Evolutionary conservation across 768 basidiomycete species (phyloP), one percentile per base, ranked within the genome.

Genomic region (Suillus sp.): DNA sequence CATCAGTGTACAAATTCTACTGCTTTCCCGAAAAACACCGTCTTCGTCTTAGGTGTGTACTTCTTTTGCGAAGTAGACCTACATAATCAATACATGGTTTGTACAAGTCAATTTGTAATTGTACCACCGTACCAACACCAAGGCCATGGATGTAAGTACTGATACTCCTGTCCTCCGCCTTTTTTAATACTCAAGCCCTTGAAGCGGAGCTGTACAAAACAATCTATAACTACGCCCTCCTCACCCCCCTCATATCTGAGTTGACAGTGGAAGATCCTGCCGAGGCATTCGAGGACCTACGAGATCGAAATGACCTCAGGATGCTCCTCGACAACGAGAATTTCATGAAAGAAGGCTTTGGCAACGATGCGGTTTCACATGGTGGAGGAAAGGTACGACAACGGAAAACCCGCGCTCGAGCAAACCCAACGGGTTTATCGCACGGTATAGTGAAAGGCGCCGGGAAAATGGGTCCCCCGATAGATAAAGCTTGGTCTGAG

Each of bases 211-310:
- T 99, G 14, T 99, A 97, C 80, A 85, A 80, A 51, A 87, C 94
- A 1, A 89, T 95, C 60, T 96, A 96, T 78, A 82, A 87, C 70
- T 85, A 92, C 70, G 83, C 92, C 22, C 74, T 91, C 48, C 78
- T 83, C 16, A 84, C 84, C 55, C 81, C 88, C 2, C 78, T 84
- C 57, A 85, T 96, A 43, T 89, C 91, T n/a, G 96, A 99, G 75
- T 78, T 99, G 47, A 97, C 95, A 1, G 92, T 99, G 25, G 97
- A 99, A 77, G 97, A 99, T 74, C 97, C 97, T 1, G 95, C 95
- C 0, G 97, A 99, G 77, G 92, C 93, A 11, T 98, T 99, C 71
- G 96, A 99, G 74, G 97, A 99, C 74, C 83, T 99, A 48, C 82
- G 96, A 38, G 97, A 99, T 77, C 89, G 93, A 61, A 92, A 91